Evolutionary conservation across 495 filamentous ascomycete genomes (phyloP), one percentile per base, ranked within the genome.

Genomic region (Collariella sp.): DNA sequence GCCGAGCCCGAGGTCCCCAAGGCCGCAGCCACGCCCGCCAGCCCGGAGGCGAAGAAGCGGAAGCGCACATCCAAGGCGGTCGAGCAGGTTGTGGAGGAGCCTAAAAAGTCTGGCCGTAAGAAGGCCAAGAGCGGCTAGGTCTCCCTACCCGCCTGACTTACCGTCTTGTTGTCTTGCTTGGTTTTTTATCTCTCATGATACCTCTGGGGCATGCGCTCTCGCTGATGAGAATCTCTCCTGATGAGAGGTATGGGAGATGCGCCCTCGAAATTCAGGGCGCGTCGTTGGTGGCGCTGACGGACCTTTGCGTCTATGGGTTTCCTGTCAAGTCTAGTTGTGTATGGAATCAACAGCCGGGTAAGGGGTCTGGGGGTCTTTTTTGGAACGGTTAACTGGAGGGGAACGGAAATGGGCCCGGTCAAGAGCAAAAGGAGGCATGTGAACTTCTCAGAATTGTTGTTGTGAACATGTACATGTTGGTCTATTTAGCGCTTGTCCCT

Each of bases 11-110:
- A 82, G 50, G 65, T 67, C 41, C 62, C 68, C 39, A 81, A 80
- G 79, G 72, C 71, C 62, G 72, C 72, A 53, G 71, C 71, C 55
- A 72, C 72, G n/a, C 72, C 72, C 12, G 68, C 68, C 31, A 76
- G 72, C 67, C 75, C 75, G 15, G 75, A 76, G 54, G 43, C 43
- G 46, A 85, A 83, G 78, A 88, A 87, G 80, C 82, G 83, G 66
- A 86, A 85, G 79, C 63, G 75, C 44, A 67, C 61, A 11, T 75
- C 74, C 48, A 77, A 76, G 63, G 69, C 67, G 7, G 67, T 70
- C 5, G 69, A 69, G 56, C 44, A 71, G 33, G 66, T 66, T 10
- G 56, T 64, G 5, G 74, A 75, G 61, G 75, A 78, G 49, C 74
- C 75, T 26, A 78, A 78, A 68, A 78, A 78, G 67, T 74, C 72